Conservation (phyloP, 1,139 yeast species). For the Saccharomycopsis hybrid region DNA sequence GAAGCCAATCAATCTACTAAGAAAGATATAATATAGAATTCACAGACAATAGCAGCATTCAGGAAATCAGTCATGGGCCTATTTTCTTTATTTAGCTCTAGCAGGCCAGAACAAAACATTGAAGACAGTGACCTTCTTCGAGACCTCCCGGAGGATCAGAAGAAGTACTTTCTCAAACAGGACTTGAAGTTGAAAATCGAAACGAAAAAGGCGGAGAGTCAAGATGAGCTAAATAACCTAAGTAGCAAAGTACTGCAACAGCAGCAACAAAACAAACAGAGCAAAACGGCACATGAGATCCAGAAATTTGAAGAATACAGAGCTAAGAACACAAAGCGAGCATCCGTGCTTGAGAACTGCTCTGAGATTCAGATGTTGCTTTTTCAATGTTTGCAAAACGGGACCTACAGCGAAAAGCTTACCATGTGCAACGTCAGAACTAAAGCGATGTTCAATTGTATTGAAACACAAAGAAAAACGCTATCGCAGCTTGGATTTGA, state of each 20-base stretch:
- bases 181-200: constrained; percentile 15
- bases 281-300: constrained; percentile 1
- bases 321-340: constrained; percentile 5
- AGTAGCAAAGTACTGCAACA: not conserved
- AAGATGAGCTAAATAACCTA: not conserved
- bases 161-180: constrained; percentile 13
- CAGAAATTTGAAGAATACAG: constrained; percentile 14
- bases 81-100: constrained; percentile 2
- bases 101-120: not conserved
- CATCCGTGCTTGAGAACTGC: constrained; percentile 23
- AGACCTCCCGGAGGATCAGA: constrained; percentile 8
- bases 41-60: not conserved
- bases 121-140: constrained; percentile 6
- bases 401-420: constrained; percentile 23
- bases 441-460: constrained; percentile 25
- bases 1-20: too few relatives aligned
- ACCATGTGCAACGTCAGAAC: constrained; percentile 23
- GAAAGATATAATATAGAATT: too few relatives aligned
- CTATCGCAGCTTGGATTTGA: constrained; percentile 30
- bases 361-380: constrained; percentile 25
- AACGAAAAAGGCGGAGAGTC: constrained; percentile 13
- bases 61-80: constrained; percentile 11
- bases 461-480: constrained; percentile 31
- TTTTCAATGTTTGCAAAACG: constrained; percentile 24
- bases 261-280: not conserved